These are phyloP conservation scores for Venturia effusa DNA, from an alignment of 2,329 filamentous ascomycete genomes.

Conservation along the genomic window DNA sequence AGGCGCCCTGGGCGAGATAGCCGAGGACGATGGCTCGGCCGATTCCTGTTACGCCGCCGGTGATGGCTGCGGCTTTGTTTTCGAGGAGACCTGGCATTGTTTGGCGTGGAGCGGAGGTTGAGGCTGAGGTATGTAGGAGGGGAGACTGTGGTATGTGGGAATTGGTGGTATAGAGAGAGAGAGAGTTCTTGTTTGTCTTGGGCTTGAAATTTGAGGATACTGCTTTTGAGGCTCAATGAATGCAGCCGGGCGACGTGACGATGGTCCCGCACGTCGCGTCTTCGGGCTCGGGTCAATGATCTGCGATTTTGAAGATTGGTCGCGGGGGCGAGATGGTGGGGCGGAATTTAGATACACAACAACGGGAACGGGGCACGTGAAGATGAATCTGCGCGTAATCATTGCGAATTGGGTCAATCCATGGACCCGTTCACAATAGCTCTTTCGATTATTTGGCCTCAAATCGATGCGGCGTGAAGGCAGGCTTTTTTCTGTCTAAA, in stretches of 20 bases:
- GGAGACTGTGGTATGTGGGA: background rate
- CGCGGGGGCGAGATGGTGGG: background rate
- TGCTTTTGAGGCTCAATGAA: too few relatives aligned
- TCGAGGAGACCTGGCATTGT: slow-evolving; percentile 41
- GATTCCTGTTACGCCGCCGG: slow-evolving; percentile 77
- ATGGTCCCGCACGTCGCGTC: background rate
- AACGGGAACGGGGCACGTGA: background rate
- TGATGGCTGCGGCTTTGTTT: slow-evolving; percentile 75
- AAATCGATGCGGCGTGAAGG: too few relatives aligned
- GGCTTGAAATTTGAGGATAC: too few relatives aligned
- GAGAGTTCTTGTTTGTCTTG: too few relatives aligned
- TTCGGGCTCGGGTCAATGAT: background rate
- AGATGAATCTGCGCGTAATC: background rate
- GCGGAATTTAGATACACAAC: background rate
- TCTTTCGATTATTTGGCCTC: too few relatives aligned
- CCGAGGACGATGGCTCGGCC: slow-evolving; percentile 74
- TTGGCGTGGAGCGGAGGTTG: too few relatives aligned
- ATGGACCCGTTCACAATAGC: background rate
- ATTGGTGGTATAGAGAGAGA: background rate
- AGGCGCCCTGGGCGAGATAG: slow-evolving; percentile 66
- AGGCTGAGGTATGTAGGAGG: background rate
- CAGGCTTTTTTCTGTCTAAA: too few relatives aligned
- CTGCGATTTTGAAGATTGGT: background rate
- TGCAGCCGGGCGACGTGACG: background rate
- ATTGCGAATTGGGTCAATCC: too few relatives aligned